phyloP scores from a whole-genome alignment of 306 rosid species.

The Trifolium repens region DNA sequence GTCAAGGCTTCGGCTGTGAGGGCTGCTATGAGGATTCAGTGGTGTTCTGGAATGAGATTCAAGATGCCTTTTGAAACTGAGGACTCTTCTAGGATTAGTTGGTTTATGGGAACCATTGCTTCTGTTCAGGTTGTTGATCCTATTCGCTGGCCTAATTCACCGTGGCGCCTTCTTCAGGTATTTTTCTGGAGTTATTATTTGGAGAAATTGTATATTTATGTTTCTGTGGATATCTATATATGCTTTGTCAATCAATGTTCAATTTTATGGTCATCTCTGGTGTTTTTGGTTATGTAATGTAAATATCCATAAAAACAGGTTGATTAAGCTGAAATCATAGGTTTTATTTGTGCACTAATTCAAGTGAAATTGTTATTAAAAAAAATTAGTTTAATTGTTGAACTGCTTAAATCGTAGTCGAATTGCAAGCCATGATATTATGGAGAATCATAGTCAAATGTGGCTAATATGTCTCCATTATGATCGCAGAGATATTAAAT shows the following conservation, averaged over 20 bases:
- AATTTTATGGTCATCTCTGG: neutral
- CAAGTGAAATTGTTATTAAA: neutral
- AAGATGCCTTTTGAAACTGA: conserved; percentile 98
- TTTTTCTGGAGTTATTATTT: conserved; percentile 15
- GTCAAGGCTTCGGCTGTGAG: conserved; percentile 70
- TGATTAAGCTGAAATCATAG: neutral
- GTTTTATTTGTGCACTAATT: conserved; percentile 1
- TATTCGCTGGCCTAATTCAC: conserved; percentile 89
- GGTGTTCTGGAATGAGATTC: conserved; percentile 95
- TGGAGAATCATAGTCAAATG: neutral
- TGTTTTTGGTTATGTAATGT: conserved; percentile 8
- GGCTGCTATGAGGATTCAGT: conserved; percentile 76
- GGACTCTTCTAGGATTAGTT: conserved; percentile 93
- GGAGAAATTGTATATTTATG: neutral
- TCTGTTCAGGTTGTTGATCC: conserved; percentile 86
- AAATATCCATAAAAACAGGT: neutral
- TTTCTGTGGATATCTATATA: neutral
- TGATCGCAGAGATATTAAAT: neutral
- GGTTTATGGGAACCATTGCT: conserved; percentile 93
- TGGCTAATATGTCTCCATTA: neutral
- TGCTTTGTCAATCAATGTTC: conserved; percentile 5
- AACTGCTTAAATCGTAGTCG: neutral
- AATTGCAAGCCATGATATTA: neutral
- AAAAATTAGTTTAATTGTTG: neutral
- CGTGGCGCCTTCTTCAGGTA: conserved; percentile 97